Evolutionary conservation across 2,329 filamentous ascomycete species (phyloP), one percentile per base, ranked within the genome.

Genomic region (Rosellinia necatrix): DNA sequence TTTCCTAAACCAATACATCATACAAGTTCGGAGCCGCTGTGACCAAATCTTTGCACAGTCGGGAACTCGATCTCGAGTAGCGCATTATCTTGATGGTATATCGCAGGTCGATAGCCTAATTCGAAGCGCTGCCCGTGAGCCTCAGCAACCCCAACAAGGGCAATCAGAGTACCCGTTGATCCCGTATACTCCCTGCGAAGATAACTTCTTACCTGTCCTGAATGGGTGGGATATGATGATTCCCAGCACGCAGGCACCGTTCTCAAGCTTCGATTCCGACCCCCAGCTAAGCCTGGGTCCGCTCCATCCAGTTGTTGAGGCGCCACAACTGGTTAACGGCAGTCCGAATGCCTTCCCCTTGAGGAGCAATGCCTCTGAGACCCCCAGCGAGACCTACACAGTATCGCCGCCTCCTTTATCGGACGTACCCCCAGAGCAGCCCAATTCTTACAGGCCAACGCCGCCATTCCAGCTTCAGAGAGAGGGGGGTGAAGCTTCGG

Each of bases 1-100:
- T 42, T 77, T 75, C 59, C 78, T 77, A 49, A 73, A 76, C 54
- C 59, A 67, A 5, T 84, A 75, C 54, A 71, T 76, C 2, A 72
- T 73, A 1, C 57, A 68, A 34, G 73, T 79, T 8, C 72, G 78
- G 50, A 56, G 60, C 2, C 70, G 78, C 4, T 79, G 78, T 56
- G 73, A 80, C 47, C 66, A 63, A 6, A 67, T 83, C 4, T 83
- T 82, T 62, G 49, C 63, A 15, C 60, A 70, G 38, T 68, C 72
- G 19, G 68, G 66, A 5, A 60, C 60, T 17, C 68, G 68, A 5
- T 60, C 71, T 21, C 76, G 81, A 22, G 58, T 64, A 8, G 66
- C 61, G 9, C 83, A 81, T 56, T 73, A 83, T 53, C 59, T 60
- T 1, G 65, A 75, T 22, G 75, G 73, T 35, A 69, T 79, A 34